Conservation (phyloP, 106 monocot genomes). For the Allium fistulosum region DNA sequence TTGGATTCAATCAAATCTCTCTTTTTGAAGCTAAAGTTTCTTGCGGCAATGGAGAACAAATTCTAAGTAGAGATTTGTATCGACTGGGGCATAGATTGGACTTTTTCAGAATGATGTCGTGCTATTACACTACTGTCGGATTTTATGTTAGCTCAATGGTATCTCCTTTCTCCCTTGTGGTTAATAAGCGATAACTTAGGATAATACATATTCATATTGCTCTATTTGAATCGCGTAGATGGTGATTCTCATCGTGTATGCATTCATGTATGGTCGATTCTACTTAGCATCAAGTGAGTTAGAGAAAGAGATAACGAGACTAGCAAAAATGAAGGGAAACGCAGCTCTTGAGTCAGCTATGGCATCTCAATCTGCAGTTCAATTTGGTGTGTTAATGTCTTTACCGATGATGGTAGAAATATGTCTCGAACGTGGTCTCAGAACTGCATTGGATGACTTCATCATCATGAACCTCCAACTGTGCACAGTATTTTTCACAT, state of each 20-base stretch:
- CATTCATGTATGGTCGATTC: constrained; percentile 61
- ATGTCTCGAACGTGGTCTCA: constrained; percentile 55
- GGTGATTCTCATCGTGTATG: constrained; percentile 64
- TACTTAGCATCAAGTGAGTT: constrained; percentile 60
- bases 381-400: constrained; percentile 56
- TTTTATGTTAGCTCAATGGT: constrained; percentile 99
- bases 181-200: too few relatives aligned
- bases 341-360: constrained; percentile 60
- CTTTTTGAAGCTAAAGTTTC: not conserved
- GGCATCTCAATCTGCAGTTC: constrained; percentile 60
- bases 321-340: constrained; percentile 26
- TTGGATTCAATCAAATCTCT: not conserved
- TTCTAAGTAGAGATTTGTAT: not conserved
- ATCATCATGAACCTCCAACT: constrained; percentile 73
- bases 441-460: constrained; percentile 43
- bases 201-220: too few relatives aligned
- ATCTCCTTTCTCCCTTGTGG: constrained; percentile 2
- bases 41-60: not conserved
- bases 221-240: constrained; percentile 22
- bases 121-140: constrained; percentile 88
- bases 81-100: constrained; percentile 89
- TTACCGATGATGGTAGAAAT: constrained; percentile 77
- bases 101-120: constrained; percentile 96
- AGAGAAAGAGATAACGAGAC: constrained; percentile 58
- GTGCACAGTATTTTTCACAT: constrained; percentile 71